phyloP scores from a whole-genome alignment of 2,329 filamentous ascomycete genomes.

The Penicillium decumbens region DNA sequence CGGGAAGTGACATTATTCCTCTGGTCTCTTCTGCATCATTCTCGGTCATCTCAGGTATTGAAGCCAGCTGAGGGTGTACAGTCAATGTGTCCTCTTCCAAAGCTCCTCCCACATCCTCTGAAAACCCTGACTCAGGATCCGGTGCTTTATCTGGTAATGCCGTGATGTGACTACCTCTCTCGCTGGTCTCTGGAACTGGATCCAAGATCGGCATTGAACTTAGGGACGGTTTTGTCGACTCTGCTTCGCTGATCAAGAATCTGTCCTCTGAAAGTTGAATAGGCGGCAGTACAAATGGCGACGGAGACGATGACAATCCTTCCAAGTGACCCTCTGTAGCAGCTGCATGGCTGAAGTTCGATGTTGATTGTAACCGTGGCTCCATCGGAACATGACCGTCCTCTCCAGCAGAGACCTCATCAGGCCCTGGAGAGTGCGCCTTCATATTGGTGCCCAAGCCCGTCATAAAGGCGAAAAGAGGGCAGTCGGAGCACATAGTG shows the following conservation, averaged over 20 bases:
- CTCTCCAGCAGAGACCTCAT: neutral
- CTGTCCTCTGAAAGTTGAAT: neutral
- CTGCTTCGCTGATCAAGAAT: neutral
- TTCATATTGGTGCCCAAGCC: constrained; percentile 2
- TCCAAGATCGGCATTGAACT: neutral
- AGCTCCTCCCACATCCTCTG: neutral
- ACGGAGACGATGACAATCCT: constrained; percentile 5
- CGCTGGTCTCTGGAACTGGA: neutral
- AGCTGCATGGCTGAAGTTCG: neutral
- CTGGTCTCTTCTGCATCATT: neutral
- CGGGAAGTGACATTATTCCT: neutral
- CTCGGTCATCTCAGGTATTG: constrained; percentile 6
- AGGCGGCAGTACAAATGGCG: constrained; percentile 5
- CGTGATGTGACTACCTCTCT: neutral
- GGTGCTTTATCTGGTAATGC: neutral
- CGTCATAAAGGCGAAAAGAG: neutral
- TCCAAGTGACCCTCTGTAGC: neutral
- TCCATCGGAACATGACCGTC: neutral
- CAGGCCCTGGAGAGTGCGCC: neutral
- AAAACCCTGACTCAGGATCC: neutral
- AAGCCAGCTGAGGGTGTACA: constrained; percentile 1
- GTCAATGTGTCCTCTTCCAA: neutral
- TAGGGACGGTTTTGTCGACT: neutral
- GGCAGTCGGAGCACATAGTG: constrained; percentile 1
- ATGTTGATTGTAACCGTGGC: neutral